Conservation (phyloP, 768 basidiomycete genomes). For the Suillus cothurnatus region DNA sequence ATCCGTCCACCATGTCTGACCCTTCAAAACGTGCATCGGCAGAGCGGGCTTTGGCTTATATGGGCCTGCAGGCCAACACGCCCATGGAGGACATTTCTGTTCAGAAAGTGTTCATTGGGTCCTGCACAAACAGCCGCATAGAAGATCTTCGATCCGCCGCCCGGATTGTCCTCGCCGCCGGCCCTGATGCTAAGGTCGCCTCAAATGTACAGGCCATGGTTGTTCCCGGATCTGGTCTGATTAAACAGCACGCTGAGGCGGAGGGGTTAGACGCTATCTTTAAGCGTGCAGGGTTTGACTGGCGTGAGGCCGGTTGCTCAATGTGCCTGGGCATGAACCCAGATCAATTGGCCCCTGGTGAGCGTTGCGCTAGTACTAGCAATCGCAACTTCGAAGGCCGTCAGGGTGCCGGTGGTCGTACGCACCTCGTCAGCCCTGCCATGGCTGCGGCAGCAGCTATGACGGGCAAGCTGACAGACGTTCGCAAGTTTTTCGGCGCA, state of each 20-base stretch:
- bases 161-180: conserved; percentile 72
- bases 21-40: conserved; percentile 67
- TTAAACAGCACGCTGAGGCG: conserved; percentile 89
- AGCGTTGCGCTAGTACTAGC: conserved; percentile 89
- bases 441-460: conserved; percentile 94
- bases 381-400: conserved; percentile 95
- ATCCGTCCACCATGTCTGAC: conserved; percentile 68
- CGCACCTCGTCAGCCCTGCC: conserved; percentile 86
- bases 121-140: conserved; percentile 93
- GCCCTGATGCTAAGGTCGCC: conserved; percentile 73
- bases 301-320: conserved; percentile 94
- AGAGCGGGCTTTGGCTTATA: conserved; percentile 78
- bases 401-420: conserved; percentile 85
- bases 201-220: conserved; percentile 83
- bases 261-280: conserved; percentile 87
- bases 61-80: conserved; percentile 81
- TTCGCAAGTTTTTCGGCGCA: conserved; percentile 69
- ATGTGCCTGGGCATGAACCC: conserved; percentile 98
- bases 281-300: conserved; percentile 91
- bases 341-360: conserved; percentile 80
- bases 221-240: conserved; percentile 87
- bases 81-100: conserved; percentile 77
- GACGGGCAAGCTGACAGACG: conserved; percentile 83
- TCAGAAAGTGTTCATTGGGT: conserved; percentile 93
- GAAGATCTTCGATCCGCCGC: conserved; percentile 91